Conservation (phyloP, 2,329 filamentous ascomycete genomes). For the Talaromyces islandicus region DNA sequence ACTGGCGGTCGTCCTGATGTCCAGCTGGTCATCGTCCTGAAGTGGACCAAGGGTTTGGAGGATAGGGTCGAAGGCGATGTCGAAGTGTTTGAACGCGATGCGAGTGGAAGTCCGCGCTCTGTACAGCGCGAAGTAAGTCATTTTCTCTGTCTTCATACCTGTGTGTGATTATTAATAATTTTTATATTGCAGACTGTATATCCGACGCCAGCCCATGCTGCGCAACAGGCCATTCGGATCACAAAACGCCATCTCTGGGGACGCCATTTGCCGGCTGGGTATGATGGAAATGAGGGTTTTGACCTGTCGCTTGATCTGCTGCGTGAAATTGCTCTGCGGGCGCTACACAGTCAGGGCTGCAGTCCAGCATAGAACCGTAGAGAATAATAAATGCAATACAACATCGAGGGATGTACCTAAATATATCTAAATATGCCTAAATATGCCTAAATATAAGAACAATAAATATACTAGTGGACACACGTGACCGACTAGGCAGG, state of each 20-base stretch:
- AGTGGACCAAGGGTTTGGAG: background rate
- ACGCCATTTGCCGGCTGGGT: background rate
- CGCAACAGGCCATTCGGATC: background rate
- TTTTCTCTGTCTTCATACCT: background rate
- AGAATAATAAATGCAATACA: too few relatives aligned
- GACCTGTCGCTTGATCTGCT: background rate
- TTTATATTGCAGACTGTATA: background rate
- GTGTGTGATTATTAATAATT: background rate
- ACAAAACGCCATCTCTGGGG: background rate
- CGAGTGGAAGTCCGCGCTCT: background rate
- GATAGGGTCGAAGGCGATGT: background rate
- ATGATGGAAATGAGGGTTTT: background rate
- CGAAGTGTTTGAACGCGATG: background rate
- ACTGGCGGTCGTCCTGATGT: conserved; percentile 1
- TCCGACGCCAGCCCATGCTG: background rate
- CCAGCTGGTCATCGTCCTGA: conserved; percentile 3
- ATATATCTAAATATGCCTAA: too few relatives aligned
- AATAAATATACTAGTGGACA: too few relatives aligned
- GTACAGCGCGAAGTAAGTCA: background rate
- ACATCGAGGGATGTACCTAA: too few relatives aligned
- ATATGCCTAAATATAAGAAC: too few relatives aligned
- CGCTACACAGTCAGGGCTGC: too few relatives aligned
- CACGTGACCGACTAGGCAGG: too few relatives aligned
- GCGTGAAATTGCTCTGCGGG: background rate
- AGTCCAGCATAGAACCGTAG: too few relatives aligned